Evolutionary conservation across 805 yeast genomes (phyloP).

Genomic region (Starmera caribaea): DNA sequence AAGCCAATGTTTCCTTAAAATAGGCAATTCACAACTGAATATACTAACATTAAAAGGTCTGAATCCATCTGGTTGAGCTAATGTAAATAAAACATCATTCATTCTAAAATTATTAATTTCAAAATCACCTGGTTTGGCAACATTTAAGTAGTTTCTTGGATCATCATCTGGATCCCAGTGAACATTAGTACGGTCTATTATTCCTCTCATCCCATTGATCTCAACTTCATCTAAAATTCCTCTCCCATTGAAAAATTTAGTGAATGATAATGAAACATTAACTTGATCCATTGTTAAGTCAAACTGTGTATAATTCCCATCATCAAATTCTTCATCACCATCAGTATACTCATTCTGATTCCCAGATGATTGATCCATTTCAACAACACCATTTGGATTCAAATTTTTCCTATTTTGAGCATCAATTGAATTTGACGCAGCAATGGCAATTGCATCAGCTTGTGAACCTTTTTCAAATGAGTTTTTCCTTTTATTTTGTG

Average conservation of each 20-base stretch:
- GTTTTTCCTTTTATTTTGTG: conserved; percentile 37
- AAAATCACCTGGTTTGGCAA: conserved; percentile 81
- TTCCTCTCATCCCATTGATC: conserved; percentile 81
- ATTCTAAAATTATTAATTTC: conserved; percentile 75
- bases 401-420: conserved; percentile 3
- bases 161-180: conserved; percentile 74
- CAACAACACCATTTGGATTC: conserved; percentile 3
- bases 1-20: conserved; percentile 86
- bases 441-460: conserved; percentile 54
- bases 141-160: conserved; percentile 69
- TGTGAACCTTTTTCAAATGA: conserved; percentile 65
- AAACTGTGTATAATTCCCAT: conserved; percentile 94
- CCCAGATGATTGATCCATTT: conserved; percentile 2
- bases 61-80: conserved; percentile 73
- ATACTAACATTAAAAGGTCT: conserved; percentile 81
- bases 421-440: background rate
- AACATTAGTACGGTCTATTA: conserved; percentile 85
- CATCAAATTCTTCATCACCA: conserved; percentile 43
- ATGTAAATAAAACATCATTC: conserved; percentile 77
- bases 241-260: conserved; percentile 82
- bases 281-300: conserved; percentile 85
- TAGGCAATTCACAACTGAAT: conserved; percentile 75
- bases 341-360: conserved; percentile 1
- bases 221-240: conserved; percentile 80
- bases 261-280: conserved; percentile 67